A percentile compares a stretch with the other conserved stretches of the same genome.
These are phyloP conservation scores for Coffea canephora DNA, from an alignment of 257 asterid species.

Conservation along the genomic window DNA sequence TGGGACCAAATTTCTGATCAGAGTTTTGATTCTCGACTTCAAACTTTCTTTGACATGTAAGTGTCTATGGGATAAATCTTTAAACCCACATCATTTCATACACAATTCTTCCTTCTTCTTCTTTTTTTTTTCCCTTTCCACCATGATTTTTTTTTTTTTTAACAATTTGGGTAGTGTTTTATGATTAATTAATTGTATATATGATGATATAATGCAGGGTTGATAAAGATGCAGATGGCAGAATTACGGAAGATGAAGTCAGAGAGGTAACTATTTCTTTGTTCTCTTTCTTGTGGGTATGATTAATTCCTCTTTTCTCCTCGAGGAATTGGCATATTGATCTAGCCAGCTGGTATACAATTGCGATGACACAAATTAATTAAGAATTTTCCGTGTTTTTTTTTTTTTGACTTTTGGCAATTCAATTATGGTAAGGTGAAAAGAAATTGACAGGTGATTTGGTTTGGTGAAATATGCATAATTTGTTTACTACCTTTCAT, in stretches of 20 bases:
- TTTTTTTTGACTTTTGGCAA: not conserved
- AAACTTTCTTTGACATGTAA: slow-evolving; percentile 91
- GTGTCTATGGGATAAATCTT: not conserved
- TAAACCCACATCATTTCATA: not conserved
- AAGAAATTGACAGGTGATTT: not conserved
- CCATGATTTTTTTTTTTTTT: not conserved
- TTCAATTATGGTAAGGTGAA: not conserved
- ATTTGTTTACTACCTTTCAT: no score
- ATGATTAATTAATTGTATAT: not conserved
- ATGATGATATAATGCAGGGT: slow-evolving; percentile 54
- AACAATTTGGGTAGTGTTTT: not conserved
- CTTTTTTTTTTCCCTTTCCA: no score
- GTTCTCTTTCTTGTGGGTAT: not conserved
- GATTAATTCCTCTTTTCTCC: not conserved
- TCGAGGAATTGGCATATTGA: not conserved
- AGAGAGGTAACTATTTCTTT: slow-evolving; percentile 50
- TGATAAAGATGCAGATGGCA: slow-evolving; percentile 87
- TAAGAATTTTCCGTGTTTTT: not conserved
- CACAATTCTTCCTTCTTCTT: not conserved
- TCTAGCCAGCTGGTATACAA: not conserved
- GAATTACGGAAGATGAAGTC: slow-evolving; percentile 84
- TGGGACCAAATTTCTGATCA: slow-evolving; percentile 86
- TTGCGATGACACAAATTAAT: not conserved
- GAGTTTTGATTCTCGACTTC: slow-evolving; percentile 81
- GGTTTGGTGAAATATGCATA: not conserved